Conservation (phyloP, 768 basidiomycete species). For the Floccularia luteovirens region DNA sequence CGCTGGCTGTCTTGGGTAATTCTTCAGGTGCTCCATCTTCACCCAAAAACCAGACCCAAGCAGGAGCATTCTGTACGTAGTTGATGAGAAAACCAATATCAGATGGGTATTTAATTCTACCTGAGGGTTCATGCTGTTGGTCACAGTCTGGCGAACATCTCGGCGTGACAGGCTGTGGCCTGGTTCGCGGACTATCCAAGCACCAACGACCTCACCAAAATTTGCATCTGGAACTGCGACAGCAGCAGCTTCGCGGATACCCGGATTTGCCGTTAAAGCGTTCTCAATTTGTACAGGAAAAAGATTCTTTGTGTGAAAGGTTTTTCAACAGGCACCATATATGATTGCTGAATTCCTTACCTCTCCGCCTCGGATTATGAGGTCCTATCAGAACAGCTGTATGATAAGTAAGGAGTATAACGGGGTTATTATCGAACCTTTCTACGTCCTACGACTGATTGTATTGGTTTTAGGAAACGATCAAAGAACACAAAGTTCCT, state of each 20-base stretch:
- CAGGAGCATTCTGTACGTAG: conserved; percentile 55
- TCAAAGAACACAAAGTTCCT: background rate
- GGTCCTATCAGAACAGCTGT: conserved; percentile 36
- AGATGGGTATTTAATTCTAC: conserved; percentile 24
- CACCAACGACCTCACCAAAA: conserved; percentile 78
- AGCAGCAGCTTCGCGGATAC: conserved; percentile 65
- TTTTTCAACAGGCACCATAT: conserved; percentile 1
- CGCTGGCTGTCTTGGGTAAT: conserved; percentile 81
- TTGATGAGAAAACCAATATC: conserved; percentile 1
- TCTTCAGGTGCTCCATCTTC: conserved; percentile 52
- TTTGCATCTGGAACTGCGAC: conserved; percentile 61
- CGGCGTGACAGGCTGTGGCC: conserved; percentile 34
- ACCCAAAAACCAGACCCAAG: conserved; percentile 79
- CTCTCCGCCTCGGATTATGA: conserved; percentile 85
- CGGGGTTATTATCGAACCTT: conserved; percentile 38
- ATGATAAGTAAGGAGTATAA: background rate
- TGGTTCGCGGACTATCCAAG: conserved; percentile 58
- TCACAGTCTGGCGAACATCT: conserved; percentile 47
- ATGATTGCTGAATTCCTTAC: conserved; percentile 20
- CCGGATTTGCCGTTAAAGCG: conserved; percentile 43
- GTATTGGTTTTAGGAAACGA: background rate
- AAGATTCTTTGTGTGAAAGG: conserved; percentile 46
- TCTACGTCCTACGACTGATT: conserved; percentile 68
- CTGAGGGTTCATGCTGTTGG: conserved; percentile 70
- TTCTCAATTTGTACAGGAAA: conserved; percentile 86